A percentile compares a stretch with the other conserved stretches of the same genome.
Evolutionary conservation across 768 basidiomycete genomes (phyloP).

Genomic region (Termitomyces sp.): DNA sequence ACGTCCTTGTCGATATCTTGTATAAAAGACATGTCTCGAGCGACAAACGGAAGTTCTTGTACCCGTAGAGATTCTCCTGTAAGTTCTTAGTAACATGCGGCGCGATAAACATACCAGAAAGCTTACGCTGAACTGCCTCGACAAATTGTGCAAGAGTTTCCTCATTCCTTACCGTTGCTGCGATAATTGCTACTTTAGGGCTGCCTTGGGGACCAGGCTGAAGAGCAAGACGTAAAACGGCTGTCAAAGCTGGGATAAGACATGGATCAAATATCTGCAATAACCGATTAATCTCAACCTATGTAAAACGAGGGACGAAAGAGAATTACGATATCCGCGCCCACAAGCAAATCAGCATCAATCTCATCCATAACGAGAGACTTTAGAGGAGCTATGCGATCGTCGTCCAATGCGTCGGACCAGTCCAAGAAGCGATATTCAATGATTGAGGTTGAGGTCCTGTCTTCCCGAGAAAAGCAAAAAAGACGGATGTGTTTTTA

Average conservation of each 20-base stretch:
- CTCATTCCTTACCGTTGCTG: conserved; percentile 55
- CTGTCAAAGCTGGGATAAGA: conserved; percentile 55
- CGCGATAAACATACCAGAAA: neutral
- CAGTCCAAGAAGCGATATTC: conserved; percentile 57
- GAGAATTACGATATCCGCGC: conserved; percentile 58
- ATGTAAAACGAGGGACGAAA: neutral
- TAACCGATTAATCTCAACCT: neutral
- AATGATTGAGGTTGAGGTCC: conserved; percentile 45
- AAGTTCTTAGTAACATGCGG: conserved; percentile 13
- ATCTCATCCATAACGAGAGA: conserved; percentile 38
- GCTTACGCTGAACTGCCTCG: conserved; percentile 27
- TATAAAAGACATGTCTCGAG: conserved; percentile 17
- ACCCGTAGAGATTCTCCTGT: conserved; percentile 16
- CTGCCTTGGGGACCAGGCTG: conserved; percentile 14
- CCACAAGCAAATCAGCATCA: conserved; percentile 57
- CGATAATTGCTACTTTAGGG: conserved; percentile 38
- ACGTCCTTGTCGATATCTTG: conserved; percentile 30
- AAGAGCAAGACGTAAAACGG: conserved; percentile 44
- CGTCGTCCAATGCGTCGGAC: conserved; percentile 48
- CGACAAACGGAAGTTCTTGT: conserved; percentile 22
- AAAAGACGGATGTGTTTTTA: neutral
- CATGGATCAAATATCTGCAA: conserved; percentile 65
- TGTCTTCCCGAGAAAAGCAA: conserved; percentile 36
- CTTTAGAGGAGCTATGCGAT: conserved; percentile 19
- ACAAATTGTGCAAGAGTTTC: conserved; percentile 48